Conservation (phyloP, 768 basidiomycete genomes). For the Suillus subluteus region DNA sequence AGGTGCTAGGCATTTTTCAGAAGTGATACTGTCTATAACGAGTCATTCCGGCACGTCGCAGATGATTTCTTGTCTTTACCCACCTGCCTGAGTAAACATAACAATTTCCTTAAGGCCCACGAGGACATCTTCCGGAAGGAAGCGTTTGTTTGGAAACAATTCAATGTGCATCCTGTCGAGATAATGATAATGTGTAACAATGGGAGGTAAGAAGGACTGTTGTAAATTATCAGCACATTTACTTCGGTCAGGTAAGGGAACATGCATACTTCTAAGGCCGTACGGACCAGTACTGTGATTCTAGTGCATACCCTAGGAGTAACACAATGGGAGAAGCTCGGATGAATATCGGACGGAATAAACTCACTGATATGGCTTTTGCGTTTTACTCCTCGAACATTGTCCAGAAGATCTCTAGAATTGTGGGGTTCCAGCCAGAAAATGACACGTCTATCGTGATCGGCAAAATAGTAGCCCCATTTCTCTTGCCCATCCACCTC, state of each 20-base stretch:
- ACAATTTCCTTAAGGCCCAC: conserved; percentile 12
- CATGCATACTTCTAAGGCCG: background rate
- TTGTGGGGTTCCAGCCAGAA: conserved; percentile 9
- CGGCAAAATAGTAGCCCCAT: conserved; percentile 12
- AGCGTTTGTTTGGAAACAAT: conserved; percentile 20
- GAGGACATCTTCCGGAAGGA: conserved; percentile 18
- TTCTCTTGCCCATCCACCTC: background rate
- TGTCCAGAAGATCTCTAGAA: background rate
- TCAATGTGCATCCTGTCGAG: conserved; percentile 6
- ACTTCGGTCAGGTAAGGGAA: background rate
- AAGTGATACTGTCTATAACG: conserved; percentile 41
- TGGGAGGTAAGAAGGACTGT: background rate
- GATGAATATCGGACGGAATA: background rate
- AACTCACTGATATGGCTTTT: conserved; percentile 11
- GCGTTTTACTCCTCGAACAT: conserved; percentile 3
- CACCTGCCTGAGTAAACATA: conserved; percentile 11
- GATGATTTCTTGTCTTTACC: background rate
- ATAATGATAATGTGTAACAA: background rate
- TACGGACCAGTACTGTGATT: conserved; percentile 14
- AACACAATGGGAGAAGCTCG: background rate
- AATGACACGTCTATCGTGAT: conserved; percentile 4
- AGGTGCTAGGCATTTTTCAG: conserved; percentile 41
- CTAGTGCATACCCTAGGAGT: conserved; percentile 10
- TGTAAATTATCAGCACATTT: background rate
- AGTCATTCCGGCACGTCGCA: background rate